These are phyloP conservation scores for Panus rudis DNA, from an alignment of 768 basidiomycete species.

Conservation along the genomic window DNA sequence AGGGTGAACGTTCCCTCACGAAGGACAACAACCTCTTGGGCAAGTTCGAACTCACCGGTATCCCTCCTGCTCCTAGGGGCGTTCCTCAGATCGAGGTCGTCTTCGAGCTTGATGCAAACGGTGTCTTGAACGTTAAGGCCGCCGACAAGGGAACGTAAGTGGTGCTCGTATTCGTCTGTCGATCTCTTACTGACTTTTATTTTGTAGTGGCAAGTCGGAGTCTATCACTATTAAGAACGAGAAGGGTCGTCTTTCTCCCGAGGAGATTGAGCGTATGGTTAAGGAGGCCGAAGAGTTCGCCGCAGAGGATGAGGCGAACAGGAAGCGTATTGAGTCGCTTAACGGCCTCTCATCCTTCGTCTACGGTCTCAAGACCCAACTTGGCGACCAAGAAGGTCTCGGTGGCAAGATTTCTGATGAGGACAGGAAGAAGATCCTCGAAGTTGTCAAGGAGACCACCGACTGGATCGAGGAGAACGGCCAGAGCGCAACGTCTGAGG, in stretches of 20 bases:
- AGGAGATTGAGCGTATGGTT: constrained; percentile 92
- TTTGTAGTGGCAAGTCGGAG: constrained; percentile 67
- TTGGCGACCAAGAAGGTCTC: constrained; percentile 81
- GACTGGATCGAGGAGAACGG: constrained; percentile 92
- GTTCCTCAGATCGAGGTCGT: constrained; percentile 97
- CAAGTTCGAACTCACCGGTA: constrained; percentile 89
- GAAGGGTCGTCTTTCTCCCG: constrained; percentile 64
- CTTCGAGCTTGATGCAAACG: constrained; percentile 58
- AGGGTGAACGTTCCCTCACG: constrained; percentile 94
- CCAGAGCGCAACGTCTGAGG: constrained; percentile 69
- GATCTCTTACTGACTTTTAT: background rate
- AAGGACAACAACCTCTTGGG: constrained; percentile 99
- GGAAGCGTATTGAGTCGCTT: constrained; percentile 80
- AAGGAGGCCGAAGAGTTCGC: constrained; percentile 88
- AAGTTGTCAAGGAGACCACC: constrained; percentile 77
- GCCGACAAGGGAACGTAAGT: constrained; percentile 83
- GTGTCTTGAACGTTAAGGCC: constrained; percentile 79
- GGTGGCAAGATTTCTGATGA: constrained; percentile 81
- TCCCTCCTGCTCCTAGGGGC: constrained; percentile 93
- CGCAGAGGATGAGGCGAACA: constrained; percentile 66
- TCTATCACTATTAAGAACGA: constrained; percentile 94
- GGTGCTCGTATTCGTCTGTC: constrained; percentile 18
- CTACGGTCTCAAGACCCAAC: constrained; percentile 82
- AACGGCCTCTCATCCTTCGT: constrained; percentile 77
- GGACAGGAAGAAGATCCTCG: constrained; percentile 79